Conservation (phyloP, 805 yeast genomes). For the Pichia nanzhaoensis region DNA sequence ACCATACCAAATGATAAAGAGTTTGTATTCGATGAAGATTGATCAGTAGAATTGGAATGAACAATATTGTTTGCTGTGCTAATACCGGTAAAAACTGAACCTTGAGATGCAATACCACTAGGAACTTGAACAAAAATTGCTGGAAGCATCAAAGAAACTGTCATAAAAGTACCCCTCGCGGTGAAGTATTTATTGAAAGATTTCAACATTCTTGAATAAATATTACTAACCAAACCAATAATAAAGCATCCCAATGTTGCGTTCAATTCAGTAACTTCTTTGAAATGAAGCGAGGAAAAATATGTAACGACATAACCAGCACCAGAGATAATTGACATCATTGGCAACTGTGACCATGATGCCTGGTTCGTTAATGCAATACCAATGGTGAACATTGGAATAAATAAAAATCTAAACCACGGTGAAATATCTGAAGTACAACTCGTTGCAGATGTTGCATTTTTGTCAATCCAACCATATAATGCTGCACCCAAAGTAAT, state of each 20-base stretch:
- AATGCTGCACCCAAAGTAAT: constrained; percentile 89
- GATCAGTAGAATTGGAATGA: constrained; percentile 26
- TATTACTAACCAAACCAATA: constrained; percentile 81
- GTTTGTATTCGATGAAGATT: constrained; percentile 11
- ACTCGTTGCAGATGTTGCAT: constrained; percentile 57
- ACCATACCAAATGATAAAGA: constrained; percentile 61
- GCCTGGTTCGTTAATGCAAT: constrained; percentile 81
- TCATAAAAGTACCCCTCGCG: constrained; percentile 40
- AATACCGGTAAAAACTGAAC: constrained; percentile 77
- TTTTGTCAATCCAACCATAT: constrained; percentile 88
- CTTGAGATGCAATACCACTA: constrained; percentile 87
- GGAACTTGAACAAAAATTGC: constrained; percentile 95
- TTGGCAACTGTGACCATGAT: constrained; percentile 69
- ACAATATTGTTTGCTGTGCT: constrained; percentile 64
- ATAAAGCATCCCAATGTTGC: constrained; percentile 88
- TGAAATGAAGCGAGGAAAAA: constrained; percentile 68
- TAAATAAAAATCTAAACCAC: constrained; percentile 61
- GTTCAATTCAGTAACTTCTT: constrained; percentile 63
- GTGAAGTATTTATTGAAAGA: constrained; percentile 37
- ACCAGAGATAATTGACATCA: constrained; percentile 72
- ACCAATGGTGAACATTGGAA: constrained; percentile 62
- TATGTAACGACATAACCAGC: constrained; percentile 78
- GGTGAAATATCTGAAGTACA: constrained; percentile 53
- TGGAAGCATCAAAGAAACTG: constrained; percentile 93
- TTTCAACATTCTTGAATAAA: constrained; percentile 79